These are phyloP conservation scores for Aspergillus sclerotiicarbonarius DNA, from an alignment of 495 filamentous ascomycete genomes.

Conservation along the genomic window DNA sequence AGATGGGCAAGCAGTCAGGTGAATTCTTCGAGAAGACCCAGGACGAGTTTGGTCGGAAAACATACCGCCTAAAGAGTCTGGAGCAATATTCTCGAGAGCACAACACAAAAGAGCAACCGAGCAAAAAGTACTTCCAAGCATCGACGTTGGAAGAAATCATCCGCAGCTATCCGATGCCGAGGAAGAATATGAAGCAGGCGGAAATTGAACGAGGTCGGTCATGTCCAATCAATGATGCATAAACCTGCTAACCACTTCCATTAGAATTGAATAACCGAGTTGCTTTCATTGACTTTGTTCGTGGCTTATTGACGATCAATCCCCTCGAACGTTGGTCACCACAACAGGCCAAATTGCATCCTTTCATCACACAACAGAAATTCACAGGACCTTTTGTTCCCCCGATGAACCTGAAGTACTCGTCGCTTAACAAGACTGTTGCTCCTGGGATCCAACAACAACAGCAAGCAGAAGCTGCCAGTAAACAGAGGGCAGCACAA, in stretches of 20 bases:
- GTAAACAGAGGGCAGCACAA: slow-evolving; percentile 74
- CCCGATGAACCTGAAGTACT: slow-evolving; percentile 93
- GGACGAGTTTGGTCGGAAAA: slow-evolving; percentile 86
- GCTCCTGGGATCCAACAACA: slow-evolving; percentile 98
- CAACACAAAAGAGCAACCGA: slow-evolving; percentile 94
- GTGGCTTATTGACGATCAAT: slow-evolving; percentile 90
- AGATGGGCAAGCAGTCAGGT: slow-evolving; percentile 96
- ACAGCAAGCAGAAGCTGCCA: slow-evolving; percentile 85
- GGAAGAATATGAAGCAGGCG: slow-evolving; percentile 98
- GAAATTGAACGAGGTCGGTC: slow-evolving; percentile 87
- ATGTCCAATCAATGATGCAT: not conserved
- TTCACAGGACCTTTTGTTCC: slow-evolving; percentile 94
- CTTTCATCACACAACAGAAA: slow-evolving; percentile 98
- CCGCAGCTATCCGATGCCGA: slow-evolving; percentile 92
- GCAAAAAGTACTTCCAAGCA: slow-evolving; percentile 98
- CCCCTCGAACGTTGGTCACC: slow-evolving; percentile 97
- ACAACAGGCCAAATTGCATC: slow-evolving; percentile 94
- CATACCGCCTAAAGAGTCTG: slow-evolving; percentile 91
- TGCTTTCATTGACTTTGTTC: slow-evolving; percentile 99
- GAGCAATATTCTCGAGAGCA: slow-evolving; percentile 96
- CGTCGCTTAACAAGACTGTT: slow-evolving; percentile 76
- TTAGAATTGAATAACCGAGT: slow-evolving; percentile 96
- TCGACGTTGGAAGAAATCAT: slow-evolving; percentile 96
- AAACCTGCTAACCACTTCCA: slow-evolving; percentile 24
- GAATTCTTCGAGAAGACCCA: slow-evolving; percentile 97